Base-by-base conservation (phyloP, 163 green algal species). In the Picocystis sp. region DNA sequence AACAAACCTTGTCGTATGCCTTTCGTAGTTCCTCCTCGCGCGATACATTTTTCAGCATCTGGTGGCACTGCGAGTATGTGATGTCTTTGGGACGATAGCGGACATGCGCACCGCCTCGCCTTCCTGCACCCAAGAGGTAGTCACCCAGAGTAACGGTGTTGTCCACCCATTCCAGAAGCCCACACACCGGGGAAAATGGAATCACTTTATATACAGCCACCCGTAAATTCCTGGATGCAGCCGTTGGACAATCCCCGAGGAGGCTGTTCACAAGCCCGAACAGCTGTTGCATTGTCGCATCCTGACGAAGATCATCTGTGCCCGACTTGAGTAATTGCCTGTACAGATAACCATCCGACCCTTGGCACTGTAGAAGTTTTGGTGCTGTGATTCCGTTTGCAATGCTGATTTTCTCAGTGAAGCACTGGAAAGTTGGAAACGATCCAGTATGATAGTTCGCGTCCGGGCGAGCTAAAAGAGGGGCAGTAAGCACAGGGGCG, bases 241-340 rank as follows among this genome's bases (percentile, higher is more conserved):
- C 19, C n/a, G 33, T 34, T 25, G 50, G 11, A 50, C 14, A 25
- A 17, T 51, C 50, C 33, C 45, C 47, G 23, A 96, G 66, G 52
- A 95, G 66, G 11, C 55, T 43, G 61, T 92, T 93, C 42, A 92
- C 63, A 17, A 95, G 70, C 2, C 62, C 65, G 47, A 96, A 97
- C 63, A 93, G 84, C 68, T 96, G 88, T 73, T 93, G 81, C 79
- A 97, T 96, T 3, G 94, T 82, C 0, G 89, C 87, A 47, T 98
- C 89, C 76, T 96, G 78, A 0, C 87, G 74, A 56, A 94, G 56
- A 65, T 96, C 87, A 62, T 97, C 88, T 48, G 82, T 83, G 35
- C 86, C 81, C 29, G 66, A 75, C 71, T 96, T 92, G 25, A 84
- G 72, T 51, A 95, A 77, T 74, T 95, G 77, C 44, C 62, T 62